phyloP scores from a whole-genome alignment of 179 eudicot species.

The Sideroxylon spinosum region DNA sequence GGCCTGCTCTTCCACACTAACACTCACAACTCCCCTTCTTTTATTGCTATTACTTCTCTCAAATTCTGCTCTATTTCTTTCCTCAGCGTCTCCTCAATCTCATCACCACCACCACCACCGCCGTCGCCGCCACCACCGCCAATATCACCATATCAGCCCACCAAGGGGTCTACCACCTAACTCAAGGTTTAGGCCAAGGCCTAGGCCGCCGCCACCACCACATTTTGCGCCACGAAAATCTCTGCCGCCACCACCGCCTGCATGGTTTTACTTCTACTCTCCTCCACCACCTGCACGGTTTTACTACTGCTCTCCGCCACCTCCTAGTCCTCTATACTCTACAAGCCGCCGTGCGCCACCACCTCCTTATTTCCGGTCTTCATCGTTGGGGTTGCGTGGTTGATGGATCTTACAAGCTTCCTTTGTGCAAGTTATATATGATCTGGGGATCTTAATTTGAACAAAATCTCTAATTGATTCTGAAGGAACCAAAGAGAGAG shows the following conservation, averaged over 20 bases:
- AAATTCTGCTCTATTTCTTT: not conserved
- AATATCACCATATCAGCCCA: not conserved
- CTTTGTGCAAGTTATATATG: not conserved
- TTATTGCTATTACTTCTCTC: slow-evolving; percentile 1
- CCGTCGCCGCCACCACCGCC: not conserved
- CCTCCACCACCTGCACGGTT: slow-evolving; percentile 11
- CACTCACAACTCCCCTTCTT: not conserved
- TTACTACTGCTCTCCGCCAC: slow-evolving; percentile 17
- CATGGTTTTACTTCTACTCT: too few relatives aligned
- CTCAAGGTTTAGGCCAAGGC: not conserved
- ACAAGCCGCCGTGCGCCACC: not conserved
- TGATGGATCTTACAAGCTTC: too few relatives aligned
- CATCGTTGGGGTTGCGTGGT: not conserved
- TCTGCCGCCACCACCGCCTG: not conserved
- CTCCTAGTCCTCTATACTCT: slow-evolving; percentile 14
- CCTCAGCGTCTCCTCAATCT: not conserved
- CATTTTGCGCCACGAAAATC: not conserved
- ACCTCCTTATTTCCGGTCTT: not conserved
- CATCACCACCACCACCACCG: too few relatives aligned
- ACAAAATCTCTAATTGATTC: too few relatives aligned
- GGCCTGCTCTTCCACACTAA: slow-evolving; percentile 2
- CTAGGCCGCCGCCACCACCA: not conserved
- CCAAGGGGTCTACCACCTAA: not conserved
- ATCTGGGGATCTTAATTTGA: too few relatives aligned
- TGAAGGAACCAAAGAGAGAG: too few relatives aligned